Evolutionary conservation across 2,329 filamentous ascomycete species (phyloP).

Genomic region (Phaeomoniella chlamydospora): DNA sequence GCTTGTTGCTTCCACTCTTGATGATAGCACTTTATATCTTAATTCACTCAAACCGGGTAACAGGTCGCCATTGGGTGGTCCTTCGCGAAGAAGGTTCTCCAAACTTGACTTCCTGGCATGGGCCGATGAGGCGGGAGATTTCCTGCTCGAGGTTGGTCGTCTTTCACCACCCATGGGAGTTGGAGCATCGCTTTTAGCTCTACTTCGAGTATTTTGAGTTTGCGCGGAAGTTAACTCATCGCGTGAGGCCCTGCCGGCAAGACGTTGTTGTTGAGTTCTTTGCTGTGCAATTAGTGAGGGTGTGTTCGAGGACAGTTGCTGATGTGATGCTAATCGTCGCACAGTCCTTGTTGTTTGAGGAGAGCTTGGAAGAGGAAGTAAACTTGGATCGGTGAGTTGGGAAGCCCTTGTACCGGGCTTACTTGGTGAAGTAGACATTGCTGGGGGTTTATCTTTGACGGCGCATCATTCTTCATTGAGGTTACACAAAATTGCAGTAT

Average conservation of each 20-base stretch:
- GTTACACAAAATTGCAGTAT: too few relatives aligned
- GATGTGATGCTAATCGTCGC: constrained; percentile 62
- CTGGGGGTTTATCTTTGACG: too few relatives aligned
- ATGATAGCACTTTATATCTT: constrained; percentile 33
- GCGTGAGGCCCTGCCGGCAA: constrained; percentile 8
- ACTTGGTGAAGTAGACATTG: constrained; percentile 9
- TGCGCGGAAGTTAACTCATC: constrained; percentile 12
- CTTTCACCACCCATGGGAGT: constrained; percentile 18
- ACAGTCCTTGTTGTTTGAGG: constrained; percentile 53
- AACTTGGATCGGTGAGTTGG: constrained; percentile 6
- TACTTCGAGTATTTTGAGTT: constrained; percentile 37
- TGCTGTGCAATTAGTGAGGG: constrained; percentile 51
- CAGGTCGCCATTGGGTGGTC: constrained; percentile 55
- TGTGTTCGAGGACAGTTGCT: constrained; percentile 41
- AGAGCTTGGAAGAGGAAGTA: constrained; percentile 33
- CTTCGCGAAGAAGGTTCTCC: constrained; percentile 66
- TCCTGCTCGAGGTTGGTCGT: constrained; percentile 7
- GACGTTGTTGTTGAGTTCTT: constrained; percentile 26
- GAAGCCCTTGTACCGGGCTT: constrained; percentile 4
- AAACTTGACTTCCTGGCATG: constrained; percentile 37
- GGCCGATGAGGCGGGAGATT: constrained; percentile 16
- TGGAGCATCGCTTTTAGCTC: constrained; percentile 61
- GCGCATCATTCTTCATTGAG: too few relatives aligned
- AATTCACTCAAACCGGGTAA: constrained; percentile 28
- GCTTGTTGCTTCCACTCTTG: constrained; percentile 33